Evolutionary conservation across 2,329 filamentous ascomycete species (phyloP), one percentile per base, ranked within the genome.

Genomic region (Xylaria hypoxylon): DNA sequence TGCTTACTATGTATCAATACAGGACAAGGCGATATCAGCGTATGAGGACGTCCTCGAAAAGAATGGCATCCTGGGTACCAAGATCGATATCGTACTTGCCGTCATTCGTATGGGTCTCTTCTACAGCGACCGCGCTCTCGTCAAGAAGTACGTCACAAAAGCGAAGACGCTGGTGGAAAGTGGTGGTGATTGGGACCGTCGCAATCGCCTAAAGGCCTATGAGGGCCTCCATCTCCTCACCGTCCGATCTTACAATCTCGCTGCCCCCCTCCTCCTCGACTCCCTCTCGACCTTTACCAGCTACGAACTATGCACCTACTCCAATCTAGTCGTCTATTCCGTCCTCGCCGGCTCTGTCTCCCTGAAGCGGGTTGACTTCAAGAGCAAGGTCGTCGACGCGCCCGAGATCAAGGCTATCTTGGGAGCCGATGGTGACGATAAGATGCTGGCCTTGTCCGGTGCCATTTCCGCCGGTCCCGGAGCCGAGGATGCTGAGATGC

Each of bases 121-220:
- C 85, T 99, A 97, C 78, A 94, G 94, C 71, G 96, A 99, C 81
- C 94, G 94, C 81, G 80, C 91, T 45, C 88, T 96, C 62, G 94
- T 97, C 55, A 96, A 97, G 88, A 97, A 96, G 86, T 92, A 93
- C 67, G 88, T 98, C 52, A 94, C 97, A 76, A 90, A 95, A 48
- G 94, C 94, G 73, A 93, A 92, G 82, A 87, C 92, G 3, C 86
- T 99, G 57, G 94, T 99, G 38, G 96, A 99, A 78, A 92, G 92
- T 71, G 96, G 96, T 72, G 96, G 96, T 79, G 96, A 99, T 81
- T 99, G 96, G 96, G 96, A 99, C 80, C 92, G 96, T 71, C 91
- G 96, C 79, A 99, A 99, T 85, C 91, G 96, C 68, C 89, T 99
- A 77, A 99, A 99, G 90, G 96, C 96, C 72, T 99, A 99, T 86